Conservation (phyloP, 768 basidiomycete species). For the Hemileccinum rubropunctum region DNA sequence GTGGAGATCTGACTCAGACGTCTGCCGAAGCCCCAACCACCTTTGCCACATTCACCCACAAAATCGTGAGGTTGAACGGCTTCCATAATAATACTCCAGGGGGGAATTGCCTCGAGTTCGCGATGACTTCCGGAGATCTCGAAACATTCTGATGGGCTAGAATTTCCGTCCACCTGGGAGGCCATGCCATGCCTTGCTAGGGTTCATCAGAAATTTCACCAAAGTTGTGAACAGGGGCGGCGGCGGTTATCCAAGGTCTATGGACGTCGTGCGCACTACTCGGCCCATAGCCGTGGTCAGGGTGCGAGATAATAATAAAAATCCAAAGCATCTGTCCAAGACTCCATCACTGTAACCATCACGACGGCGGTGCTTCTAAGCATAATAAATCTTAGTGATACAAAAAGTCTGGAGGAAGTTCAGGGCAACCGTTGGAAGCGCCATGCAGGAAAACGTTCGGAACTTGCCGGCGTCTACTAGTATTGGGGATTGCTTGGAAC, state of each 20-base stretch:
- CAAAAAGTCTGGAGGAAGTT: slow-evolving; percentile 25
- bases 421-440: slow-evolving; percentile 11
- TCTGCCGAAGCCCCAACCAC: slow-evolving; percentile 9
- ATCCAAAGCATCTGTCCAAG: slow-evolving; percentile 4
- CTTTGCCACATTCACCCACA: slow-evolving; percentile 16
- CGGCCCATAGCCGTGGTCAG: slow-evolving; percentile 1
- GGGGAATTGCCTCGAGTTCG: slow-evolving; percentile 17
- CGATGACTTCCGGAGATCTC: slow-evolving; percentile 9
- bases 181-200: not conserved
- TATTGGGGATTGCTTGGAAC: slow-evolving; percentile 13
- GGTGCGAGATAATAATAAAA: not conserved
- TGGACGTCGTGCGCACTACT: not conserved
- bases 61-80: slow-evolving; percentile 5
- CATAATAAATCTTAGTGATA: slow-evolving; percentile 25
- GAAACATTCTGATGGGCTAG: slow-evolving; percentile 7
- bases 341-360: slow-evolving; percentile 28
- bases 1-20: slow-evolving; percentile 20
- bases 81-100: slow-evolving; percentile 28
- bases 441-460: slow-evolving; percentile 16
- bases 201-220: not conserved
- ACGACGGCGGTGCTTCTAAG: slow-evolving; percentile 23
- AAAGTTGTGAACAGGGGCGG: not conserved
- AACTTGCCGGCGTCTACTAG: slow-evolving; percentile 19
- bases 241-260: not conserved
- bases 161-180: slow-evolving; percentile 2